Percentiles rank a stretch among this genome's conserved stretches.
Evolutionary conservation across 1,139 yeast species (phyloP).

Genomic region (Arxiozyma heterogenica): DNA sequence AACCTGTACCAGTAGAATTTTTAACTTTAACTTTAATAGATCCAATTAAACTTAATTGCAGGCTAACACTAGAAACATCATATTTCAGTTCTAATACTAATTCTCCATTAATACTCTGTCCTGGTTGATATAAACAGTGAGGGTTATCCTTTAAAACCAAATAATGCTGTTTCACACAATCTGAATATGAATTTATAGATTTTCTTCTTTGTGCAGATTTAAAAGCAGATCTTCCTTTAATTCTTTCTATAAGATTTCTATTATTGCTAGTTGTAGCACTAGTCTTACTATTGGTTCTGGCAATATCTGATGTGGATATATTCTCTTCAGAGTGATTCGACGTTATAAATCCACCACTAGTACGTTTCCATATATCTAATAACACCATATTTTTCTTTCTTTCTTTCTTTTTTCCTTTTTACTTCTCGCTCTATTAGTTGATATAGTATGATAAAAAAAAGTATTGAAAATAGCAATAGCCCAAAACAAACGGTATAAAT

Average conservation of each 20-base stretch:
- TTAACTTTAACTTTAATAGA: conserved; percentile 44
- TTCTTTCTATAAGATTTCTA: not conserved
- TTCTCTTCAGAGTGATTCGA: not conserved
- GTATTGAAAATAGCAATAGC: too few relatives aligned
- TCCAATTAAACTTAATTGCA: conserved; percentile 48
- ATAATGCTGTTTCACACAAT: conserved; percentile 49
- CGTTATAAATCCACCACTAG: not conserved
- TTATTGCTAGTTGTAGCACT: not conserved
- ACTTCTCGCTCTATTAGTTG: not conserved
- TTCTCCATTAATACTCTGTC: conserved; percentile 57
- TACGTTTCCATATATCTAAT: not conserved
- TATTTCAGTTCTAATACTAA: conserved; percentile 47
- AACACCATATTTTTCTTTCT: not conserved
- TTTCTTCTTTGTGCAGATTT: not conserved
- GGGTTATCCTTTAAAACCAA: conserved; percentile 57
- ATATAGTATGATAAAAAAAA: too few relatives aligned
- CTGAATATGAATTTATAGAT: not conserved
- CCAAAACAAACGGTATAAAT: too few relatives aligned
- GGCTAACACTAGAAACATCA: conserved; percentile 45
- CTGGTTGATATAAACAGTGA: conserved; percentile 51
- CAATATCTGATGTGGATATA: not conserved
- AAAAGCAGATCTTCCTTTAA: not conserved
- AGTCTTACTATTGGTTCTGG: not conserved
- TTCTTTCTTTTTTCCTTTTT: too few relatives aligned
- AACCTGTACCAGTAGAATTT: conserved; percentile 18